phyloP scores from a whole-genome alignment of 2,329 filamentous ascomycete species.

The Cucurbitaria berberidis region DNA sequence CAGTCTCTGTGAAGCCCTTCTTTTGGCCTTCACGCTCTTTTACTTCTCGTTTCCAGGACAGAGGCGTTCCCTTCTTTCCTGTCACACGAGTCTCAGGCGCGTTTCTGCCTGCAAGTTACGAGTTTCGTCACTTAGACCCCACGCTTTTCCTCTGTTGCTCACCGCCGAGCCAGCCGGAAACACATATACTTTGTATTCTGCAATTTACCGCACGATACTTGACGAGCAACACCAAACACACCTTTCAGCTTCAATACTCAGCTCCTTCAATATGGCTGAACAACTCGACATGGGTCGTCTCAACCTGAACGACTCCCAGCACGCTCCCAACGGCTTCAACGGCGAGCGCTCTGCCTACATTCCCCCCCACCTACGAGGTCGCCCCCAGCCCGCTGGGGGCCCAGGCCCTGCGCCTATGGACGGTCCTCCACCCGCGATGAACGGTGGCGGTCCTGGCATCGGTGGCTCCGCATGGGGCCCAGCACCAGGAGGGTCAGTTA shows the following conservation, averaged over 20 bases:
- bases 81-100: conserved; percentile 49
- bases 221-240: conserved; percentile 4
- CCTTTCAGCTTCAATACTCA: conserved; percentile 12
- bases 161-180: conserved; percentile 38
- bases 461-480: conserved; percentile 69
- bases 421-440: conserved; percentile 54
- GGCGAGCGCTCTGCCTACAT: conserved; percentile 76
- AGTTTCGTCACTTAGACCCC: conserved; percentile 39
- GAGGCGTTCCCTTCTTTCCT: conserved; percentile 47
- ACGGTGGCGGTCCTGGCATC: conserved; percentile 59
- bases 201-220: conserved; percentile 12
- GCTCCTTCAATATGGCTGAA: conserved; percentile 46
- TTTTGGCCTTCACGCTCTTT: conserved; percentile 51
- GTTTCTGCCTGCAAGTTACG: conserved; percentile 48
- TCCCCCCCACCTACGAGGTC: conserved; percentile 77
- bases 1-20: conserved; percentile 48
- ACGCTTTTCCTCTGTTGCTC: conserved; percentile 41
- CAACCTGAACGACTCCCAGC: conserved; percentile 70
- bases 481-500: conserved; percentile 27
- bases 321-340: conserved; percentile 60
- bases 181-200: conserved; percentile 27
- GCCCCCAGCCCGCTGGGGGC: conserved; percentile 37
- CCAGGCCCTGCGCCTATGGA: conserved; percentile 50
- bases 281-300: conserved; percentile 83
- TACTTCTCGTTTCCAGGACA: conserved; percentile 48